Evolutionary conservation across 768 basidiomycete genomes (phyloP), one percentile per base, ranked within the genome.

Genomic region (Amanita subjunquillea): DNA sequence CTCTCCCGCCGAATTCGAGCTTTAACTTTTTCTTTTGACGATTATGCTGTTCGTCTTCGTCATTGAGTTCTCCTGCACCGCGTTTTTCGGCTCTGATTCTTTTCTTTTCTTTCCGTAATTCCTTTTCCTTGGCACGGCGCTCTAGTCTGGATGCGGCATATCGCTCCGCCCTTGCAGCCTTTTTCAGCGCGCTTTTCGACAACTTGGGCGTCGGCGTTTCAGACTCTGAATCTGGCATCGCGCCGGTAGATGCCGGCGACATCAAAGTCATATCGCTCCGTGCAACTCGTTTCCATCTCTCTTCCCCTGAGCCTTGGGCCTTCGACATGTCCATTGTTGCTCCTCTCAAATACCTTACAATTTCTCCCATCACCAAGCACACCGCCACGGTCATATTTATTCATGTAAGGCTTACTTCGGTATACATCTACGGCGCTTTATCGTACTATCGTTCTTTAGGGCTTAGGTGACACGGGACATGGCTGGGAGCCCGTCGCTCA

Each of bases 311-410:
- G 29, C 48, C 29, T 55, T 58, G 57, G 50, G 41, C 36, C 41
- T 41, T 13, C 40, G 44, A 55, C 58, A 32, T 29, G 41, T 32
- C 53, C 47, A 55, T 65, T 48, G 58, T 56, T 41, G 54, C 65
- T 37, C 58, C 62, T 43, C 70, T 83, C 49, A 75, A 77, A 59
- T 75, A 63, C 64, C 65, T 85, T 56, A 70, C 74, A 29, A 71
- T 86, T 29, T 70, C 76, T 36, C 72, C 88, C 9, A 62, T 70
- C 39, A 61, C 70, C 37, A 80, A 76, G 57, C 92, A 95, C 66
- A 83, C 87, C 6, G 88, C 90, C 6, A 92, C 90, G 0, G 80
- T 95, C 57, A 85, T 95, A 60, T 91, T 95, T 65, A 69, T 91
- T 38, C 93, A 96, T 76, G 91, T 91, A 65, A 60, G 86, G 50